These are phyloP conservation scores for Aphanomyces cochlioides DNA, from an alignment of 352 stramenopile species.

Conservation along the genomic window DNA sequence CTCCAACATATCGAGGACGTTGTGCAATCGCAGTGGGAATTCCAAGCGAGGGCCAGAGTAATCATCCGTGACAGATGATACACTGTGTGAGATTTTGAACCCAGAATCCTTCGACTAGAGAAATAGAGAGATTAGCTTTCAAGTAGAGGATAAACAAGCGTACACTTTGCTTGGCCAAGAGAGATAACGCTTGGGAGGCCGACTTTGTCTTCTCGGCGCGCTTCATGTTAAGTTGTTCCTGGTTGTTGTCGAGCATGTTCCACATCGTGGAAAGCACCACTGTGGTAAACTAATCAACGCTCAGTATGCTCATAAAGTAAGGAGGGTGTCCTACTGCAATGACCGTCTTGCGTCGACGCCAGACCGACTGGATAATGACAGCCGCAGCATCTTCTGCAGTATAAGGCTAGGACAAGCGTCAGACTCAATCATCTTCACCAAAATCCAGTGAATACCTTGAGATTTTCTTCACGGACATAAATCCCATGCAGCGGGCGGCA, in stretches of 20 bases:
- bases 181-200: slow-evolving; percentile 70
- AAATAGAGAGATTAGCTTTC: not conserved
- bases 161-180: slow-evolving; percentile 72
- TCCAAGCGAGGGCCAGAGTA: slow-evolving; percentile 75
- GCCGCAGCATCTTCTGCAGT: slow-evolving; percentile 66
- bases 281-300: slow-evolving; percentile 55
- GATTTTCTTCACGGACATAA: slow-evolving; percentile 79
- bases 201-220: slow-evolving; percentile 82
- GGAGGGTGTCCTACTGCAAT: slow-evolving; percentile 1
- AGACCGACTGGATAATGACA: slow-evolving; percentile 72
- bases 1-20: slow-evolving; percentile 86
- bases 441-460: slow-evolving; percentile 39
- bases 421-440: not conserved
- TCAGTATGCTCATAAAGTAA: not conserved
- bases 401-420: slow-evolving; percentile 53
- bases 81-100: slow-evolving; percentile 42
- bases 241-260: slow-evolving; percentile 88
- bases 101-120: slow-evolving; percentile 32
- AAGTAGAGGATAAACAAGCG: not conserved
- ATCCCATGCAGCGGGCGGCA: slow-evolving; percentile 75
- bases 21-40: slow-evolving; percentile 81
- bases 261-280: slow-evolving; percentile 79
- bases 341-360: slow-evolving; percentile 47
- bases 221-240: slow-evolving; percentile 87
- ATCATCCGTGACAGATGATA: slow-evolving; percentile 53